These are phyloP conservation scores for Fusarium domesticum DNA, from an alignment of 2,329 filamentous ascomycete species.

Conservation along the genomic window DNA sequence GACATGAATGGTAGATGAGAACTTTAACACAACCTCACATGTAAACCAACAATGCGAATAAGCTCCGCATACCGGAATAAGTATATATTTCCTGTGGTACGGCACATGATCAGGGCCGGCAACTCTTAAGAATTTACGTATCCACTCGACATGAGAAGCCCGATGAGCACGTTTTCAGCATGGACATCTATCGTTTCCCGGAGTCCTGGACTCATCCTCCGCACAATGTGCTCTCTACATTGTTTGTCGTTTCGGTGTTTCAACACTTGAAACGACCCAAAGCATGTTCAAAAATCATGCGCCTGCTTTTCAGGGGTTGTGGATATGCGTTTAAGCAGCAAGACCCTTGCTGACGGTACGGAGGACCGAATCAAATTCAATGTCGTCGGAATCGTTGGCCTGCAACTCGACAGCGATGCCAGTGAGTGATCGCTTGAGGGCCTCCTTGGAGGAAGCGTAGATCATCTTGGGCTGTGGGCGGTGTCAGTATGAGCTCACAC, in stretches of 20 bases:
- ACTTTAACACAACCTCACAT: conserved; percentile 14
- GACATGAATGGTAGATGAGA: conserved; percentile 9
- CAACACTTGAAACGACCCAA: conserved; percentile 28
- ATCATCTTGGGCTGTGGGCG: conserved; percentile 73
- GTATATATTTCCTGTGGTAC: conserved; percentile 30
- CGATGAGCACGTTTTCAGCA: conserved; percentile 12
- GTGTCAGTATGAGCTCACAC: conserved; percentile 28
- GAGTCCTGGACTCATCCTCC: conserved; percentile 13
- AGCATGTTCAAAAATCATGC: conserved; percentile 28
- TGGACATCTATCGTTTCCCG: conserved; percentile 18
- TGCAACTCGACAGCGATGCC: conserved; percentile 75
- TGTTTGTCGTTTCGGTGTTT: conserved; percentile 25
- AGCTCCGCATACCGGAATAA: conserved; percentile 31
- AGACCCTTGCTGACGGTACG: conserved; percentile 62
- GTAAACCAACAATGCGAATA: conserved; percentile 19
- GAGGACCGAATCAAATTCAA: conserved; percentile 72
- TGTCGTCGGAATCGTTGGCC: conserved; percentile 80
- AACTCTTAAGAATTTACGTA: conserved; percentile 29
- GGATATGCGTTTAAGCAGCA: conserved; percentile 41
- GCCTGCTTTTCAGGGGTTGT: conserved; percentile 20
- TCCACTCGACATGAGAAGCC: conserved; percentile 26
- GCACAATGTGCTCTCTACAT: conserved; percentile 27
- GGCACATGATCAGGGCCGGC: conserved; percentile 31
- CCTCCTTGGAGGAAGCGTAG: conserved; percentile 85
- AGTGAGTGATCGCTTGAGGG: conserved; percentile 74